Base-by-base conservation (phyloP, 352 stramenopile genomes). In the Aphanomyces euteiches region DNA sequence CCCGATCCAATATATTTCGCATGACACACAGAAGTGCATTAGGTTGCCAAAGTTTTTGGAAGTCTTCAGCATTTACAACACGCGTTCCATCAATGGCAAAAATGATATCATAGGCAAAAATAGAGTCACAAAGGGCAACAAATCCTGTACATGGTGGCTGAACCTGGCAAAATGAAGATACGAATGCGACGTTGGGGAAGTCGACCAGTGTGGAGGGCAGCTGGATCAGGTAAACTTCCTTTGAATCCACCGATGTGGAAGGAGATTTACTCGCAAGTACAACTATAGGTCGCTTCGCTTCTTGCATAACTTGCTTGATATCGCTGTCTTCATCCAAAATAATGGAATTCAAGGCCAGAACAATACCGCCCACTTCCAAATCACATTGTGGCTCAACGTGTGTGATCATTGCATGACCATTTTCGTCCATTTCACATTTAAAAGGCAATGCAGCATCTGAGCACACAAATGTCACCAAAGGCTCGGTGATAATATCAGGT, bases 11-110 rank as follows among this genome's bases (percentile, higher is more conserved):
- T n/a, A 45, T 5, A 37, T 63, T 15, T 17, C 64, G 64, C 12
- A 63, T 5, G 1, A 70, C 7, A 47, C 53, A 53, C 54, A 70
- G 38, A 8, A 53, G 41, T 10, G 43, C 53, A 4, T 47, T 17
- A 13, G 64, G 64, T 70, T 50, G 48, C 64, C 64, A 70, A 8
- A 61, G 47, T 38, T 60, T 37, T 8, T 61, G 36, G 6, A 56
- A 19, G n/a, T 19, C 36, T 7, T 17, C 64, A 3, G 36, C 36
- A 19, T n/a, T 54, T 36, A 40, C 61, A 3, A 70, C 40, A 8
- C 38, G 48, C n/a, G 47, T 63, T 1, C 64, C 64, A 50, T 70
- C 47, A 37, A 70, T 70, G 36, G 64, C 64, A n/a, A 50, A 38
- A 15, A 70, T 50, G 5, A 70, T 34, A 40, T 70, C 64, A 21